Percentiles rank a stretch among this genome's conserved stretches.
phyloP scores from a whole-genome alignment of 164 flowering plant species.

The Liriodendron chinense region DNA sequence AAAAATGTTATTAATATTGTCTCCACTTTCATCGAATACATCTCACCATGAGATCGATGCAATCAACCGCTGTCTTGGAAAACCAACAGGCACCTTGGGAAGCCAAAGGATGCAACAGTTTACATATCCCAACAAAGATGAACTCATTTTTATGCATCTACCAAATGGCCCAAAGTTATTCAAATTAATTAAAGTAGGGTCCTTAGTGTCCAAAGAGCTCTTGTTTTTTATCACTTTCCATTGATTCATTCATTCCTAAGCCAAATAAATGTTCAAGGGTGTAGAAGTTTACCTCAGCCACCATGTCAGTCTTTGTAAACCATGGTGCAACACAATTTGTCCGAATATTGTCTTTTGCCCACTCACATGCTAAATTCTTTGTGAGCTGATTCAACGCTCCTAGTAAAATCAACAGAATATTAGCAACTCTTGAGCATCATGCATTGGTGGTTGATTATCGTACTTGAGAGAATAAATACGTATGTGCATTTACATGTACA shows the following conservation, averaged over 20 bases:
- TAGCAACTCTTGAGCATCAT: not conserved
- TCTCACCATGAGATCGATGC: too few relatives aligned
- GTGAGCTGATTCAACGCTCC: conserved; percentile 76
- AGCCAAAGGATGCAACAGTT: too few relatives aligned
- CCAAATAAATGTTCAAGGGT: not conserved
- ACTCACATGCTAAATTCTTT: conserved; percentile 73
- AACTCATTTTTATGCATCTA: too few relatives aligned
- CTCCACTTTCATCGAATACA: too few relatives aligned
- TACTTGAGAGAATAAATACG: not conserved
- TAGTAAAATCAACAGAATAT: conserved; percentile 17
- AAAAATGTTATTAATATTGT: too few relatives aligned
- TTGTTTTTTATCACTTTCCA: not conserved
- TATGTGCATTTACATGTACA: not conserved
- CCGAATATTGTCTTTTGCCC: conserved; percentile 81
- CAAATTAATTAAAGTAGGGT: too few relatives aligned
- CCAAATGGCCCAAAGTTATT: too few relatives aligned
- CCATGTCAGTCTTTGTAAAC: conserved; percentile 62
- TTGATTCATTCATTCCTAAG: not conserved
- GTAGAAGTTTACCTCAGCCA: conserved; percentile 38
- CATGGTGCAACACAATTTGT: conserved; percentile 65
- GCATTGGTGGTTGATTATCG: not conserved
- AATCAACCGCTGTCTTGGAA: too few relatives aligned
- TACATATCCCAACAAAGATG: too few relatives aligned
- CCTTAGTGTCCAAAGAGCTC: too few relatives aligned
- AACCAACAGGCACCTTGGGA: too few relatives aligned